Conservation (phyloP, 768 basidiomycete genomes). For the Strobilomyces echinocephalus region DNA sequence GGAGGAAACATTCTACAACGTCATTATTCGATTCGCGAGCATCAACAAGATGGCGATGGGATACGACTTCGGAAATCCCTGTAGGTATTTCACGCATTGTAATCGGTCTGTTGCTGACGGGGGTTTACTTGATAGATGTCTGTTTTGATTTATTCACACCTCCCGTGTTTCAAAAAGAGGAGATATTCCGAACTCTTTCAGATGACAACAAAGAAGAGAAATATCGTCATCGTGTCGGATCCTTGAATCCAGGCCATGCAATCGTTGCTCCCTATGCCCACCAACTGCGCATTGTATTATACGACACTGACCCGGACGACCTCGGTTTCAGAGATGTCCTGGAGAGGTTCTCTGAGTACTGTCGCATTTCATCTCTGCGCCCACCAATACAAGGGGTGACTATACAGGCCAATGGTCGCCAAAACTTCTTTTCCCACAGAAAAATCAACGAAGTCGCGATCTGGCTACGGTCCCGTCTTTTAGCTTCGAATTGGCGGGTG, state of each 20-base stretch:
- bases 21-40: constrained; percentile 53
- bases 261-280: constrained; percentile 65
- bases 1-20: constrained; percentile 45
- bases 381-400: constrained; percentile 30
- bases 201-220: neutral
- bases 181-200: constrained; percentile 46
- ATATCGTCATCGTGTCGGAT: constrained; percentile 23
- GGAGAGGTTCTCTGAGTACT: constrained; percentile 49
- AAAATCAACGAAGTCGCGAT: constrained; percentile 42
- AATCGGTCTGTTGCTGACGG: constrained; percentile 11
- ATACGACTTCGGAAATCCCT: constrained; percentile 56
- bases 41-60: constrained; percentile 61
- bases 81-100: constrained; percentile 34
- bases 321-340: constrained; percentile 31
- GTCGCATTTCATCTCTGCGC: constrained; percentile 44
- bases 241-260: constrained; percentile 54
- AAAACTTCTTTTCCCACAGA: constrained; percentile 47
- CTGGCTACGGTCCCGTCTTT: constrained; percentile 41
- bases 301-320: constrained; percentile 44
- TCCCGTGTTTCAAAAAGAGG: constrained; percentile 55
- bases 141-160: constrained; percentile 66
- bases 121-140: constrained; percentile 41
- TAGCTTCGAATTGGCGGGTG: constrained; percentile 45
- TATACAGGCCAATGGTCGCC: constrained; percentile 45
- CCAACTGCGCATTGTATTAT: constrained; percentile 61